A percentile compares a stretch with the other conserved stretches of the same genome.
Evolutionary conservation across 805 yeast species (phyloP).

Genomic region (Kodamaea kaohsiungensis): DNA sequence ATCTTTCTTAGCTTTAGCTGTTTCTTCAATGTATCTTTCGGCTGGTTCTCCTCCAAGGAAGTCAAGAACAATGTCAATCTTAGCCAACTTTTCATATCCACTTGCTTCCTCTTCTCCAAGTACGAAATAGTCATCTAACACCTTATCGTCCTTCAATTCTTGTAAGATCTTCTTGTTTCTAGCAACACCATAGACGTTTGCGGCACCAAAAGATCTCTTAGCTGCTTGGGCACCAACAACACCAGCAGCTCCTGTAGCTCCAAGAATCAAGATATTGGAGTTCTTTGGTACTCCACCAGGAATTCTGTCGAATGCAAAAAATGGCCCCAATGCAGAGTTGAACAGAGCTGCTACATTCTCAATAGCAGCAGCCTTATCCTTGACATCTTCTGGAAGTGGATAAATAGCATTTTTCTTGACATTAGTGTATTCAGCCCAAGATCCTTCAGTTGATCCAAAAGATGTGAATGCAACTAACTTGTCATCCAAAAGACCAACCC

Average conservation of each 20-base stretch:
- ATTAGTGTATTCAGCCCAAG: constrained; percentile 10
- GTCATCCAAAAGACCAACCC: constrained; percentile 13
- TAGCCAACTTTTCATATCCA: constrained; percentile 1
- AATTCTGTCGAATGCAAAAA: constrained; percentile 10
- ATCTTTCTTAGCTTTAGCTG: neutral
- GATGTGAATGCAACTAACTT: constrained; percentile 12
- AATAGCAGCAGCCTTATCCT: constrained; percentile 7
- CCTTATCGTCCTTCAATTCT: constrained; percentile 1
- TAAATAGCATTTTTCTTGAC: constrained; percentile 7
- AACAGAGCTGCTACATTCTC: constrained; percentile 13
- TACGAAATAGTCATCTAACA: constrained; percentile 8
- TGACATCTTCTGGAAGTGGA: constrained; percentile 7
- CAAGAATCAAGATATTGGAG: constrained; percentile 11
- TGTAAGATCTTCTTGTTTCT: constrained; percentile 6
- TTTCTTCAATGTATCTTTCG: neutral
- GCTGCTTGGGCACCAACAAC: constrained; percentile 11
- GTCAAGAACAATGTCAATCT: constrained; percentile 14
- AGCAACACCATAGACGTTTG: constrained; percentile 11
- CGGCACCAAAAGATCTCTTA: constrained; percentile 9
- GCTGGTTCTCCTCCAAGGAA: constrained; percentile 12
- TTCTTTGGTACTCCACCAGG: constrained; percentile 8
- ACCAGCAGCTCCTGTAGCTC: constrained; percentile 14
- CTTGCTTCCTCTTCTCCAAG: constrained; percentile 1
- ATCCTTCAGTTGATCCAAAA: constrained; percentile 3
- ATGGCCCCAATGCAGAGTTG: constrained; percentile 13